A percentile compares a stretch with the other conserved stretches of the same genome.
Conservation (phyloP, 805 yeast genomes). For the Pichia rugopelliculosa region DNA sequence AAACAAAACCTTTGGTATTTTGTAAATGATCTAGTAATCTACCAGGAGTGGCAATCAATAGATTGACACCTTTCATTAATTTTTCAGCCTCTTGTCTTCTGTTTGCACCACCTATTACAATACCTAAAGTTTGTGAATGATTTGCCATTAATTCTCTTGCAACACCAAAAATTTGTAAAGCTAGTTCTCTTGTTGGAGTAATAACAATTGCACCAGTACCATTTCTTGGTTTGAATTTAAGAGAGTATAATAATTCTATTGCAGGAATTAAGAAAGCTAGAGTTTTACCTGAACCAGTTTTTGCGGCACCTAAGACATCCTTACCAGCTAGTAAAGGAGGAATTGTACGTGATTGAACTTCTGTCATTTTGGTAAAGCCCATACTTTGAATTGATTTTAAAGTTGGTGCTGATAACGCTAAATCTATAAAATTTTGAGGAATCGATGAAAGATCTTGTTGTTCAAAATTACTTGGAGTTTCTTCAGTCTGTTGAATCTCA, state of each 20-base stretch:
- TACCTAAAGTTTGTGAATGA: conserved; percentile 91
- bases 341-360: conserved; percentile 90
- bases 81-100: conserved; percentile 97
- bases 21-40: conserved; percentile 93
- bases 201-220: conserved; percentile 96
- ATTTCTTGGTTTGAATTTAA: conserved; percentile 93
- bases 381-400: conserved; percentile 70
- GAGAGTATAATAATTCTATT: conserved; percentile 79
- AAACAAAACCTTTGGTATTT: conserved; percentile 88
- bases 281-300: conserved; percentile 98
- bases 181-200: conserved; percentile 96
- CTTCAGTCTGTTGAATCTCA: too few relatives aligned
- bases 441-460: conserved; percentile 8
- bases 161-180: conserved; percentile 95
- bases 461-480: neutral
- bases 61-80: conserved; percentile 84
- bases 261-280: conserved; percentile 95
- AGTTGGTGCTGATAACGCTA: conserved; percentile 76
- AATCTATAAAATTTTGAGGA: conserved; percentile 35
- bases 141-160: conserved; percentile 87
- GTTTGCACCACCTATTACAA: conserved; percentile 97
- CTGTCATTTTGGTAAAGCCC: conserved; percentile 92
- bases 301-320: conserved; percentile 99
- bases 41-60: conserved; percentile 96
- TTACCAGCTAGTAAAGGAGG: conserved; percentile 95